Conservation (phyloP, 1,284 basidiomycete genomes). For the Gomphus bonarii region DNA sequence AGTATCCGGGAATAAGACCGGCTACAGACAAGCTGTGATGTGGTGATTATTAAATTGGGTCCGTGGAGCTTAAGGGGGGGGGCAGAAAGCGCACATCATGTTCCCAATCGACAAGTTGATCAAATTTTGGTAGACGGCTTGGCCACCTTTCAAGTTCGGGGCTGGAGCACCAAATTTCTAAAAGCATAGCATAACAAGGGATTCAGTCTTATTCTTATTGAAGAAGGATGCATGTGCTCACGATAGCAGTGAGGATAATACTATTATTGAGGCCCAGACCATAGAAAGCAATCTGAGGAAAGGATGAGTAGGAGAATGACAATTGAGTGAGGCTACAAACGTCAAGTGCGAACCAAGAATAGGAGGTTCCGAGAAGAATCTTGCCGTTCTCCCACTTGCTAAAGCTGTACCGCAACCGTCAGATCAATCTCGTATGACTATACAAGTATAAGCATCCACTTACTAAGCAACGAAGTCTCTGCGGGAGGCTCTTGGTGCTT, state of each 20-base stretch:
- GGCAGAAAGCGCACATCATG: conserved; percentile 32
- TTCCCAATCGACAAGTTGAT: conserved; percentile 50
- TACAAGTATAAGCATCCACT: conserved; percentile 14
- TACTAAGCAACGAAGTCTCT: conserved; percentile 41
- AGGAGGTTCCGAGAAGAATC: conserved; percentile 50
- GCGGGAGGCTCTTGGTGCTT: conserved; percentile 54
- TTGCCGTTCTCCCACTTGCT: conserved; percentile 55
- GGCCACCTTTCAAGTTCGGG: conserved; percentile 22
- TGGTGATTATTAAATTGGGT: not conserved
- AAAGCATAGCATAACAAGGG: not conserved
- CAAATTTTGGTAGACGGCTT: conserved; percentile 38
- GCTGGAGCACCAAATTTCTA: conserved; percentile 38
- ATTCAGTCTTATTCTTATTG: not conserved
- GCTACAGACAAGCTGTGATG: conserved; percentile 41
- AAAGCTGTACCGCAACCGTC: conserved; percentile 32
- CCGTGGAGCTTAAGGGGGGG: not conserved
- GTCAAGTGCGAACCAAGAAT: conserved; percentile 73
- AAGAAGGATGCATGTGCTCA: not conserved
- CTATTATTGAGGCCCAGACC: conserved; percentile 76
- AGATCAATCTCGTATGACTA: not conserved
- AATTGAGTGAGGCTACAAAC: conserved; percentile 24
- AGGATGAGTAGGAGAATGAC: conserved; percentile 14
- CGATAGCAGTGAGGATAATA: conserved; percentile 46
- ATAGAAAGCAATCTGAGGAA: conserved; percentile 67
- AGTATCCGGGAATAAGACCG: conserved; percentile 70